A percentile compares a stretch with the other conserved stretches of the same genome.
Evolutionary conservation across 176 grass and related monocot genomes (phyloP).

Genomic region (Chloris gayana): DNA sequence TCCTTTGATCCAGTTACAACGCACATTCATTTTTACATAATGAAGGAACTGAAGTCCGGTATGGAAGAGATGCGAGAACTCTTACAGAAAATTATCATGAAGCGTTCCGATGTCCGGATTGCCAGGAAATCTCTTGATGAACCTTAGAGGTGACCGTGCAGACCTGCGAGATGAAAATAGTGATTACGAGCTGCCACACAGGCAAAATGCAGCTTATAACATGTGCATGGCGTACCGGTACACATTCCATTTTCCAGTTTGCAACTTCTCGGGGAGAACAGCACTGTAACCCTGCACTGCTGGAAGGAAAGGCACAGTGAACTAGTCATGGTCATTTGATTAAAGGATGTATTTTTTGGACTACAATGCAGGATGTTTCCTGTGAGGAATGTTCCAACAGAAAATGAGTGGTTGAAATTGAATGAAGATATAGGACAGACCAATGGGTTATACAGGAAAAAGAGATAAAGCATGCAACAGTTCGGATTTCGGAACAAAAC

Average conservation of each 20-base stretch:
- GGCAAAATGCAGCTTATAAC: background rate
- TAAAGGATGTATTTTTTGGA: background rate
- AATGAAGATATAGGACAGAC: too few species aligned
- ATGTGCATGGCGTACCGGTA: constrained; percentile 62
- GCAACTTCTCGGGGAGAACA: constrained; percentile 92
- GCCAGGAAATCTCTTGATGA: constrained; percentile 51
- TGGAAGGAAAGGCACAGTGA: constrained; percentile 2
- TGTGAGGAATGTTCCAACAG: too few species aligned
- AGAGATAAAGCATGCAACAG: too few species aligned
- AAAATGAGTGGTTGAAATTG: too few species aligned
- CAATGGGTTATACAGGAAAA: too few species aligned
- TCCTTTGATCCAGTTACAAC: background rate
- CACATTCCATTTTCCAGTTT: constrained; percentile 96
- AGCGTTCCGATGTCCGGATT: constrained; percentile 70
- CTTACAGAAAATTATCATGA: constrained; percentile 87
- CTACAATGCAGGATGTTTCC: background rate
- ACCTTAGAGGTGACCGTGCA: constrained; percentile 58
- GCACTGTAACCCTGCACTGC: constrained; percentile 86
- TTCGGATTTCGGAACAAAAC: too few species aligned
- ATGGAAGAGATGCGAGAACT: background rate
- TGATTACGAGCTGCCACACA: background rate
- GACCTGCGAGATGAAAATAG: constrained; percentile 51
- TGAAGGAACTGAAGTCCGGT: background rate
- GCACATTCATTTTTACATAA: background rate
- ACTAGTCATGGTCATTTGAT: background rate